phyloP scores from a whole-genome alignment of 306 rosid genomes.

The Rosa chinensis region DNA sequence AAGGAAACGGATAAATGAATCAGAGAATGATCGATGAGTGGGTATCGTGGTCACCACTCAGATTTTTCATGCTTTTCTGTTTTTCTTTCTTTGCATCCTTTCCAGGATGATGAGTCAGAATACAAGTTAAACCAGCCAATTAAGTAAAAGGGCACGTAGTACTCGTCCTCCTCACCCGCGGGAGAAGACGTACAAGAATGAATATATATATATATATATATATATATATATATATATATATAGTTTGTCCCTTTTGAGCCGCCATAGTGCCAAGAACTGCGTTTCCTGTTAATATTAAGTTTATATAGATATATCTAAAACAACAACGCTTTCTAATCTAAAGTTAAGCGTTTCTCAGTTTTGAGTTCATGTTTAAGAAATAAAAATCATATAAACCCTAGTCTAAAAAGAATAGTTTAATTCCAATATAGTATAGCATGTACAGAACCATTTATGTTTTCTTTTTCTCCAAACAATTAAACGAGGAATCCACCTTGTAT shows the following conservation, averaged over 20 bases:
- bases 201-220: not conserved
- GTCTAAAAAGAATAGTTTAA: not conserved
- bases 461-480: not conserved
- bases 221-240: too few relatives aligned
- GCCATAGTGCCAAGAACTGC: not conserved
- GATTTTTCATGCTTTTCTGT: not conserved
- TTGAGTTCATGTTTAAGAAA: not conserved
- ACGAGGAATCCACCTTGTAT: not conserved
- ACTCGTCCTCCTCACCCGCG: not conserved
- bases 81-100: not conserved
- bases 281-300: not conserved
- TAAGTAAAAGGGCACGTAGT: not conserved
- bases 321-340: not conserved
- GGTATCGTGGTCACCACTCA: not conserved
- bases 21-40: not conserved
- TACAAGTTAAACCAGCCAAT: not conserved
- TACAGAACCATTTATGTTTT: not conserved
- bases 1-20: not conserved
- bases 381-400: not conserved
- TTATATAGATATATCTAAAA: not conserved
- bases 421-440: not conserved
- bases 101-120: slow-evolving; percentile 2
- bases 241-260: not conserved
- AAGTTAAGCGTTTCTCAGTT: not conserved
- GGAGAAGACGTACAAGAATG: not conserved